Percentiles rank a stretch among this genome's conserved stretches.
Evolutionary conservation across 2,329 filamentous ascomycete species (phyloP).

Genomic region (Exserohilum turcica): DNA sequence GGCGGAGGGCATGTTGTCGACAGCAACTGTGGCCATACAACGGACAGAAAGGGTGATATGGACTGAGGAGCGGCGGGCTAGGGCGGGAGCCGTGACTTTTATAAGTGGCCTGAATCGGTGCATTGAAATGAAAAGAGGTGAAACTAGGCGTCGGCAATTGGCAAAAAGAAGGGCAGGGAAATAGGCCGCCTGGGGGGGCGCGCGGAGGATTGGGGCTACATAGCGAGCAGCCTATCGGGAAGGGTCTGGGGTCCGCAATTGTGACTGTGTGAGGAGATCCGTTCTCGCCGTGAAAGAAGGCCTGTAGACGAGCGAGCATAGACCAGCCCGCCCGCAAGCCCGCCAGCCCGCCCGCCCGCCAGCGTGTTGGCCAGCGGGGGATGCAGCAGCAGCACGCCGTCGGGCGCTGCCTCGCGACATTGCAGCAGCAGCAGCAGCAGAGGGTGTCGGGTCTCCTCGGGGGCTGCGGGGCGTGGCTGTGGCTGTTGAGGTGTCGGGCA

Average conservation of each 20-base stretch:
- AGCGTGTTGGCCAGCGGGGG: no score
- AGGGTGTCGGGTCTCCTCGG: background rate
- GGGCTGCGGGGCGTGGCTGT: no score
- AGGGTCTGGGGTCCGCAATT: constrained; percentile 16
- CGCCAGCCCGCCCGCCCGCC: no score
- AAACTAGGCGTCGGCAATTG: constrained; percentile 37
- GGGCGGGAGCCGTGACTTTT: constrained; percentile 40
- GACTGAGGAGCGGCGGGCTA: constrained; percentile 22
- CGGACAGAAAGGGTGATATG: constrained; percentile 24
- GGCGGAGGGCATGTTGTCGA: constrained; percentile 43
- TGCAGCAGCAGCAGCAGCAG: background rate
- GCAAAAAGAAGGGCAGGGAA: constrained; percentile 40
- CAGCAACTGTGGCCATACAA: constrained; percentile 44
- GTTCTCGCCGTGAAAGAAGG: constrained; percentile 19
- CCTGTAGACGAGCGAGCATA: constrained; percentile 15
- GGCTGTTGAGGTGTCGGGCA: no score
- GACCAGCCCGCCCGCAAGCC: constrained; percentile 9
- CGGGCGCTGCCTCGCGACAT: no score
- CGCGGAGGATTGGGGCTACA: constrained; percentile 20
- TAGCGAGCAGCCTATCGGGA: constrained; percentile 37
- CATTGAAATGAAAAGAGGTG: constrained; percentile 43
- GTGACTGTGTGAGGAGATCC: constrained; percentile 18
- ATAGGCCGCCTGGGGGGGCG: constrained; percentile 25
- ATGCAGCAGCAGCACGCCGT: no score
- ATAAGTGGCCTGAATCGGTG: constrained; percentile 40